Conservation (phyloP, 768 basidiomycete genomes). For the Boletus pseudo-olivaceus region DNA sequence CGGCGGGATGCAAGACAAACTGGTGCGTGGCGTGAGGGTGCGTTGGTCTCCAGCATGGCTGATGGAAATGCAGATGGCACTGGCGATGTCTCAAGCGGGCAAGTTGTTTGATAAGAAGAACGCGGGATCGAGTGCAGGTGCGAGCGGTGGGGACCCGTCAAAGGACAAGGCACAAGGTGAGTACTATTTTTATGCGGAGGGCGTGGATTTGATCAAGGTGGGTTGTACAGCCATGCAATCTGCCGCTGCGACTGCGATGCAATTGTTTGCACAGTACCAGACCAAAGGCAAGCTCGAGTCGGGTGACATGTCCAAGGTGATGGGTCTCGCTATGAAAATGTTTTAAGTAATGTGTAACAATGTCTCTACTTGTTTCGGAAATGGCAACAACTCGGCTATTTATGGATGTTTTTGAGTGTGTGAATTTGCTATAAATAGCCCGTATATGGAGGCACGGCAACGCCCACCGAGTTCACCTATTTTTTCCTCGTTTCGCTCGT, state of each 20-base stretch:
- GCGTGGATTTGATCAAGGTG: not conserved
- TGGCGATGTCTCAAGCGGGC: conserved; percentile 33
- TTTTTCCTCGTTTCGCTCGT: not conserved
- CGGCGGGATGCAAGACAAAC: conserved; percentile 29
- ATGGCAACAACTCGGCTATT: not conserved
- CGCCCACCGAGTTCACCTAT: not conserved
- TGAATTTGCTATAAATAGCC: conserved; percentile 10
- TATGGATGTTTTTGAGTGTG: not conserved
- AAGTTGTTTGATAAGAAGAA: conserved; percentile 34
- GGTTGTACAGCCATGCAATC: conserved; percentile 29
- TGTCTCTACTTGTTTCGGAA: not conserved
- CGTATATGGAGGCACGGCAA: not conserved
- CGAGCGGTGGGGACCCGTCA: conserved; percentile 5
- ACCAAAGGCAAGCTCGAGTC: conserved; percentile 26
- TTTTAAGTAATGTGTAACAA: conserved; percentile 4
- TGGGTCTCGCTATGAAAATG: conserved; percentile 25
- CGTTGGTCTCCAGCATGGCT: not conserved
- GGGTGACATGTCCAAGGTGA: conserved; percentile 27
- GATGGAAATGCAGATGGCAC: conserved; percentile 15
- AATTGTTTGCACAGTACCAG: conserved; percentile 25
- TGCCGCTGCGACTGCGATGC: conserved; percentile 30
- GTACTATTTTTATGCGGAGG: not conserved
- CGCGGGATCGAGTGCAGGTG: conserved; percentile 9
- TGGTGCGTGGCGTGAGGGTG: conserved; percentile 17
- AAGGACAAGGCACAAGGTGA: conserved; percentile 29